A percentile compares a stretch with the other conserved stretches of the same genome.
phyloP scores from a whole-genome alignment of 768 basidiomycete species.

The Ephemerocybe angulata region DNA sequence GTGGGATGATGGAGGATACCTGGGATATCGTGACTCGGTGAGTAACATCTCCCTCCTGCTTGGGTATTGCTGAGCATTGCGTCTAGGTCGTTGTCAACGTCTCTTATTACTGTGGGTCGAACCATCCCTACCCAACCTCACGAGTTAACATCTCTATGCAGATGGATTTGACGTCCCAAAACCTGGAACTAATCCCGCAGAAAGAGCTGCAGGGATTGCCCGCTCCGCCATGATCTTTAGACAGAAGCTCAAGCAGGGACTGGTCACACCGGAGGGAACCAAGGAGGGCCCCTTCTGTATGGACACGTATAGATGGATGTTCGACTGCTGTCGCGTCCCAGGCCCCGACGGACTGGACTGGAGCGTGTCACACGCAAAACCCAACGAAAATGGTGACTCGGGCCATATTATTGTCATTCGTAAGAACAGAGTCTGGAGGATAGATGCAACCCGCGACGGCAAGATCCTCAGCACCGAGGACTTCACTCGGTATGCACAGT shows the following conservation, averaged over 20 bases:
- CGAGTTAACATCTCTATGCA: slow-evolving; percentile 25
- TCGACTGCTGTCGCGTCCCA: slow-evolving; percentile 83
- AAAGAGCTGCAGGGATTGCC: slow-evolving; percentile 69
- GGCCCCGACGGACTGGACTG: slow-evolving; percentile 73
- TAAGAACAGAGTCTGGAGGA: slow-evolving; percentile 80
- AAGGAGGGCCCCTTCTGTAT: slow-evolving; percentile 76
- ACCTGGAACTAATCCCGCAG: slow-evolving; percentile 54
- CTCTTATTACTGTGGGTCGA: slow-evolving; percentile 81
- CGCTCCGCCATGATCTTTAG: slow-evolving; percentile 75
- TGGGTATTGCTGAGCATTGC: background rate
- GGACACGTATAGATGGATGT: slow-evolving; percentile 93
- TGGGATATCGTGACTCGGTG: slow-evolving; percentile 84
- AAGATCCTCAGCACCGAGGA: slow-evolving; percentile 61
- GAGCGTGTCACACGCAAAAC: slow-evolving; percentile 63
- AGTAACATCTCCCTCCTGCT: too few species aligned
- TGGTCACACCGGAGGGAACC: slow-evolving; percentile 59
- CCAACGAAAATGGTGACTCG: slow-evolving; percentile 52
- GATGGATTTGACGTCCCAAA: slow-evolving; percentile 70
- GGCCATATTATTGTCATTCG: slow-evolving; percentile 86
- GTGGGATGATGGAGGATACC: slow-evolving; percentile 88
- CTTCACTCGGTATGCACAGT: slow-evolving; percentile 59
- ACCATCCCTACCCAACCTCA: background rate
- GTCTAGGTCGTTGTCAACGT: slow-evolving; percentile 78
- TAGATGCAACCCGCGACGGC: slow-evolving; percentile 56
- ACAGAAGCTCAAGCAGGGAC: slow-evolving; percentile 60